Base-by-base conservation (phyloP, 2,329 filamentous ascomycete genomes). In the Aspergillus chevalieri region DNA sequence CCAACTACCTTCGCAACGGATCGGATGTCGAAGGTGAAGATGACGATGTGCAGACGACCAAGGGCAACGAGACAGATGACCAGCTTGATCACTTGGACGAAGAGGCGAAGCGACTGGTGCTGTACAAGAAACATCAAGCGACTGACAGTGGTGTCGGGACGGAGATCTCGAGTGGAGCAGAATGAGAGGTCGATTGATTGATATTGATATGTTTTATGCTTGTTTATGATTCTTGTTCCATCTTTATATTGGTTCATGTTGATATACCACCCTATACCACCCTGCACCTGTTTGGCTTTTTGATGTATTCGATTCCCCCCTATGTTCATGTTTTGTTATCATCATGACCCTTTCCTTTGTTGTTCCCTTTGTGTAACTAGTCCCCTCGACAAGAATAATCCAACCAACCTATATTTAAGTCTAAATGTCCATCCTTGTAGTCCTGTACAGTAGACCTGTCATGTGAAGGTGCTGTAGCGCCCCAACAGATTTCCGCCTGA, bases 1-100 rank as follows among this genome's bases (percentile, higher is more conserved):
- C 70, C 2, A 75, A 71, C 58, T 74, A 73, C 52, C 65, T 67
- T 4, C 66, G 65, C 68, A 38, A 62, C 62, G 36, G 65, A 69
- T 51, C 66, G 67, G 41, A 44, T 2, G 43, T 53, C 26, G 46
- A 53, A 43, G 26, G 48, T 1, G 48, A 9, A 6, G 49, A 51
- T 15, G 54, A 54, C 12, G 51, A 55, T 44, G 47, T 47, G 24
- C 52, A 50, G 49, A 54, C 42, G 52, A 53, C 47, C 52, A 61
- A 58, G 43, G 50, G 46, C 17, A 53, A 56, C 1, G 54, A 57
- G n/a, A 12, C n/a, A 3, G 17, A 21, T 41, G 38, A 44, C 50
- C 21, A 6, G 21, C 46, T 30, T 17, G 26, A 12, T 38, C 15
- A 41, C 10, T 12, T 21, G 15, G 53, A 56, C 4, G 39, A 44